Conservation (phyloP, 371 early-diverging fungal genomes). For the Mucor circinelloides region DNA sequence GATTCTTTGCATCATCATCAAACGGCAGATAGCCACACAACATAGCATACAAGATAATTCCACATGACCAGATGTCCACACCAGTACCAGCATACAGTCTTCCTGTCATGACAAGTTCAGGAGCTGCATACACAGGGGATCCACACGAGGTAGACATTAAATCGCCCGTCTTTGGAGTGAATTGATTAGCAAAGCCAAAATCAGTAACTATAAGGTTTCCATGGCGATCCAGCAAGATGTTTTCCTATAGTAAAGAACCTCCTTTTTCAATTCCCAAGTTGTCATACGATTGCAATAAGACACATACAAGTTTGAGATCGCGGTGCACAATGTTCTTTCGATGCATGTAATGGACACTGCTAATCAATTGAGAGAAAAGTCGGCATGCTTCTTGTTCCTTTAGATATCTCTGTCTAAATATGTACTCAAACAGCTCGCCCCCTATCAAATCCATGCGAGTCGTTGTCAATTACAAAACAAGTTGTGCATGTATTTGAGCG, state of each 20-base stretch:
- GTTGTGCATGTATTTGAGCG: not conserved
- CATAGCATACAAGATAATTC: constrained; percentile 97
- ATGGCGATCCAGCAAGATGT: constrained; percentile 85
- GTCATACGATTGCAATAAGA: not conserved
- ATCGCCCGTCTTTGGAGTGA: constrained; percentile 66
- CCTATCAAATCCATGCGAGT: constrained; percentile 19
- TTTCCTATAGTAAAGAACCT: constrained; percentile 79
- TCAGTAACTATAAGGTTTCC: constrained; percentile 96
- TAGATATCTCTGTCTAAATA: constrained; percentile 85
- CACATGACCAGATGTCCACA: constrained; percentile 96
- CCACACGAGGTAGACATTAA: constrained; percentile 95
- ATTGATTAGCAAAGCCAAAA: constrained; percentile 99
- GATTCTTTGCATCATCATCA: constrained; percentile 97
- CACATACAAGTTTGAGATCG: constrained; percentile 91
- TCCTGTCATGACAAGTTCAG: constrained; percentile 96
- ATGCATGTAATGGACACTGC: constrained; percentile 87
- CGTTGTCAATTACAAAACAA: not conserved
- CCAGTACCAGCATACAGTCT: constrained; percentile 95
- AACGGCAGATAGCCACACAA: constrained; percentile 98
- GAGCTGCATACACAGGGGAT: constrained; percentile 98
- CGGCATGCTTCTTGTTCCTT: constrained; percentile 88
- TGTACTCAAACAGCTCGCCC: constrained; percentile 97
- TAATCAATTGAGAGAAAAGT: constrained; percentile 93
- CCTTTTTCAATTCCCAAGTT: not conserved
- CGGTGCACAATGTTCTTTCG: constrained; percentile 90